phyloP scores from a whole-genome alignment of 257 asterid genomes.

The Nicotiana otophora region DNA sequence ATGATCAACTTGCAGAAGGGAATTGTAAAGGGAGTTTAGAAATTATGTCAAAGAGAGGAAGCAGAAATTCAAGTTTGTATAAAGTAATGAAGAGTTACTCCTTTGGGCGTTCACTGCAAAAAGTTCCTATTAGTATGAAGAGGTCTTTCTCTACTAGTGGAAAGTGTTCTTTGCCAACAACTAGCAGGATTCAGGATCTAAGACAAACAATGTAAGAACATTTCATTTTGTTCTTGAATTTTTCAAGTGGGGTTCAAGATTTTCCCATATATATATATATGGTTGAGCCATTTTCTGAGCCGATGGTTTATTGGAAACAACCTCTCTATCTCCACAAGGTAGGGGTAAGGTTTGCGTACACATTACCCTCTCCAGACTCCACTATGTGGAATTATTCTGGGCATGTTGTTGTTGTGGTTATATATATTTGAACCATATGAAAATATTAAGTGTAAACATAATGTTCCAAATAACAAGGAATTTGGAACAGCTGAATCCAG shows the following conservation, averaged over 20 bases:
- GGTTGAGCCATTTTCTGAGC: too few species aligned
- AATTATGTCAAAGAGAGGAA: conserved; percentile 7
- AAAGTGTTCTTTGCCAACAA: conserved; percentile 29
- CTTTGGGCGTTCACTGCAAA: conserved; percentile 35
- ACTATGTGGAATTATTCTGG: too few species aligned
- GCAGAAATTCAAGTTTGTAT: conserved; percentile 21
- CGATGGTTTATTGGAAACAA: too few species aligned
- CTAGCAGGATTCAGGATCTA: conserved; percentile 36
- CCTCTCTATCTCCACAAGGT: too few species aligned
- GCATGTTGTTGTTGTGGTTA: too few species aligned
- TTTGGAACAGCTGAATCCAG: background rate
- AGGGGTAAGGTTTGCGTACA: too few species aligned
- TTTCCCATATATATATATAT: background rate
- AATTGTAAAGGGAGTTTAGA: conserved; percentile 2
- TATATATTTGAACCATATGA: background rate
- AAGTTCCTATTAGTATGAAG: conserved; percentile 46
- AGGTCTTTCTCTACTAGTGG: conserved; percentile 54
- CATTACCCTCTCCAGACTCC: too few species aligned
- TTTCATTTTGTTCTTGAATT: background rate
- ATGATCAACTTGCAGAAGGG: background rate
- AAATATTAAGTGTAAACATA: background rate
- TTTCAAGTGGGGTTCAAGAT: background rate
- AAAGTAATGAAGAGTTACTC: conserved; percentile 45
- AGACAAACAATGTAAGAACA: conserved; percentile 9
- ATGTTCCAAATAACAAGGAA: background rate